Evolutionary conservation across 441 rosid species (phyloP).

Genomic region (Bruguiera hainesii): DNA sequence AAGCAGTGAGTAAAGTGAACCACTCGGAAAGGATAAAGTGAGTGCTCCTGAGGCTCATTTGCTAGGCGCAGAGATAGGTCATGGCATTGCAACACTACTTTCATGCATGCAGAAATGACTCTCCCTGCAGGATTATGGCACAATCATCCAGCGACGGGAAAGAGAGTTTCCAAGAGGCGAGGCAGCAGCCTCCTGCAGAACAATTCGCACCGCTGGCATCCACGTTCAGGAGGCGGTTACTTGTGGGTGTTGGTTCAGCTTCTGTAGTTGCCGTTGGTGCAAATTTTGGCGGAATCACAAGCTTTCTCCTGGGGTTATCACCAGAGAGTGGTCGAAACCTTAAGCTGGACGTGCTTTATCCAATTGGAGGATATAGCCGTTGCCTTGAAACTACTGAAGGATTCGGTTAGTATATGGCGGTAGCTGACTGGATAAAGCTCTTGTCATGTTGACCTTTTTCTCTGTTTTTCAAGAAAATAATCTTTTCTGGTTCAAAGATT

Average conservation of each 20-base stretch:
- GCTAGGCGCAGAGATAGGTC: no score
- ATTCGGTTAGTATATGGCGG: slow-evolving; percentile 59
- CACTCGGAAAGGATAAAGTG: no score
- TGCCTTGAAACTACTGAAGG: slow-evolving; percentile 69
- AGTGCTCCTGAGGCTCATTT: no score
- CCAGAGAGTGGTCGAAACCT: slow-evolving; percentile 62
- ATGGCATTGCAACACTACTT: slow-evolving; percentile 48
- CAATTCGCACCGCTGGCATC: slow-evolving; percentile 65
- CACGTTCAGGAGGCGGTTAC: slow-evolving; percentile 56
- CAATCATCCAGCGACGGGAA: slow-evolving; percentile 46
- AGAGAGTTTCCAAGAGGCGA: slow-evolving; percentile 22
- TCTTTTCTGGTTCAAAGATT: not conserved
- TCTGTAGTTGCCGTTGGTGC: slow-evolving; percentile 74
- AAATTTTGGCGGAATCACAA: slow-evolving; percentile 73
- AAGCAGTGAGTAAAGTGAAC: no score
- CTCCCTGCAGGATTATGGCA: slow-evolving; percentile 29
- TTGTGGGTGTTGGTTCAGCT: slow-evolving; percentile 66
- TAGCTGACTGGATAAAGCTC: not conserved
- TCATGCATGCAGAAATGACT: slow-evolving; percentile 21
- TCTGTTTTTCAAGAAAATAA: not conserved
- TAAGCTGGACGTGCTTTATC: slow-evolving; percentile 79
- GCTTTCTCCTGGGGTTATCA: slow-evolving; percentile 62
- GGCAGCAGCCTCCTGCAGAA: slow-evolving; percentile 40
- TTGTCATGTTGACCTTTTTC: no score
- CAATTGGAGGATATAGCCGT: slow-evolving; percentile 67